Conservation (phyloP, 208 protist species). For the Crithidia bombi region DNA sequence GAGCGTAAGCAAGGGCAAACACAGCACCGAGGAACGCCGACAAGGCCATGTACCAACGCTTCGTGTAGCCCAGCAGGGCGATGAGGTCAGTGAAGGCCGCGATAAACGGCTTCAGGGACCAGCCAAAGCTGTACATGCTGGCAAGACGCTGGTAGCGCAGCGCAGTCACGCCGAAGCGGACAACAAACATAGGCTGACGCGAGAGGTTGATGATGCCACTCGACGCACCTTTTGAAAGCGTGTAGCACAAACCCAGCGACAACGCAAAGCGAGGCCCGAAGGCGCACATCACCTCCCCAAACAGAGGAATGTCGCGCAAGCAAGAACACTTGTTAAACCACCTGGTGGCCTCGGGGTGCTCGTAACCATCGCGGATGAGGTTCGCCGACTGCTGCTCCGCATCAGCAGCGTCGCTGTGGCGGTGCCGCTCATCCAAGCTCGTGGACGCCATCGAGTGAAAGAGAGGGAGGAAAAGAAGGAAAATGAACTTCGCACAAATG, state of each 20-base stretch:
- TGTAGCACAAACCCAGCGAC: constrained; percentile 38
- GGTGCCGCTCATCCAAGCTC: neutral
- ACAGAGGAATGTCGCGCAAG: constrained; percentile 40
- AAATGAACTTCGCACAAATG: constrained; percentile 13
- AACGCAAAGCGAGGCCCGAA: constrained; percentile 47
- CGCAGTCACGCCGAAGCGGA: constrained; percentile 25
- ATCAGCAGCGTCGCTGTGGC: neutral
- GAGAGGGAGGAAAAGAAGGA: neutral
- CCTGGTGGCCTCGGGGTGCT: constrained; percentile 12
- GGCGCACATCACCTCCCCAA: constrained; percentile 38
- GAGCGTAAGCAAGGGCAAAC: constrained; percentile 33
- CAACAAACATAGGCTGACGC: constrained; percentile 50
- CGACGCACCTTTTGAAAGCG: constrained; percentile 44
- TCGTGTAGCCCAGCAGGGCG: constrained; percentile 53
- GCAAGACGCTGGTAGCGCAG: constrained; percentile 48
- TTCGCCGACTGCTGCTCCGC: constrained; percentile 1
- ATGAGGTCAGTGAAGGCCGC: constrained; percentile 47
- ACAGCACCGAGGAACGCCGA: constrained; percentile 34
- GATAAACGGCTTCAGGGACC: constrained; percentile 51
- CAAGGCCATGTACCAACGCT: constrained; percentile 54
- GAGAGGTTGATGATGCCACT: constrained; percentile 41
- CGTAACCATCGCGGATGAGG: neutral
- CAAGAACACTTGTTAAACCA: constrained; percentile 24
- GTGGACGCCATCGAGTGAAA: constrained; percentile 7
- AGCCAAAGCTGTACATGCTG: constrained; percentile 41